Conservation (phyloP, 1,284 basidiomycete species). For the Cerioporus squamosus region DNA sequence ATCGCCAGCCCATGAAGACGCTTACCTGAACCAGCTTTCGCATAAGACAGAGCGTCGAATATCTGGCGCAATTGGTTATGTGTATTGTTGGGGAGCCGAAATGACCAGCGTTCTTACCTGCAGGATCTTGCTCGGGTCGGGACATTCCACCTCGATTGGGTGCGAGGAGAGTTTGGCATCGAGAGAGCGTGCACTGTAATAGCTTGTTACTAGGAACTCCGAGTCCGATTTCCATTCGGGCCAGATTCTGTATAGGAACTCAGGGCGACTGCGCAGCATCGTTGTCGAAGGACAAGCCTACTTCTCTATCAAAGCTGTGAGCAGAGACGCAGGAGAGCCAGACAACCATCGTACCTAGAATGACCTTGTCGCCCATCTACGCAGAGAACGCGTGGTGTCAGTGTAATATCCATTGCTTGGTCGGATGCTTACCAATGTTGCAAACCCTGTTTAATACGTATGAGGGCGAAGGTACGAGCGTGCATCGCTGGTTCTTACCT, state of each 20-base stretch:
- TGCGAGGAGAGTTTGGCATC: constrained; percentile 96
- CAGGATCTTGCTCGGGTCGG: constrained; percentile 86
- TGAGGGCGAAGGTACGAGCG: background rate
- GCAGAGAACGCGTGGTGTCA: background rate
- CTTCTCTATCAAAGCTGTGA: constrained; percentile 46
- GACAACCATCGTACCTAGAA: constrained; percentile 63
- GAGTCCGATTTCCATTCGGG: constrained; percentile 81
- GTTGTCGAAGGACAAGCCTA: constrained; percentile 23
- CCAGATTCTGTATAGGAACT: constrained; percentile 55
- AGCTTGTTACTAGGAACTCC: constrained; percentile 73
- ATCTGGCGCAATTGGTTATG: constrained; percentile 52
- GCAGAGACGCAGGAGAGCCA: background rate
- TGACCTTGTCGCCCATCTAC: constrained; percentile 91
- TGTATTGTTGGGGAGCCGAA: background rate
- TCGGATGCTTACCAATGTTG: constrained; percentile 55
- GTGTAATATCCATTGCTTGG: no score
- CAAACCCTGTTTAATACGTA: constrained; percentile 62
- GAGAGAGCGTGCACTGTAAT: constrained; percentile 75
- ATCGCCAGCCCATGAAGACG: background rate
- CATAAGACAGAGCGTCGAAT: constrained; percentile 86
- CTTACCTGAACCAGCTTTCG: constrained; percentile 84
- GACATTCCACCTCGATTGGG: constrained; percentile 93
- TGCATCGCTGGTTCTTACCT: constrained; percentile 32
- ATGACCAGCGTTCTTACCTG: constrained; percentile 48
- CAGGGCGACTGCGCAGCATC: background rate